These are phyloP conservation scores for Fraxinus platypoda DNA, from an alignment of 305 asterid genomes.

Conservation along the genomic window DNA sequence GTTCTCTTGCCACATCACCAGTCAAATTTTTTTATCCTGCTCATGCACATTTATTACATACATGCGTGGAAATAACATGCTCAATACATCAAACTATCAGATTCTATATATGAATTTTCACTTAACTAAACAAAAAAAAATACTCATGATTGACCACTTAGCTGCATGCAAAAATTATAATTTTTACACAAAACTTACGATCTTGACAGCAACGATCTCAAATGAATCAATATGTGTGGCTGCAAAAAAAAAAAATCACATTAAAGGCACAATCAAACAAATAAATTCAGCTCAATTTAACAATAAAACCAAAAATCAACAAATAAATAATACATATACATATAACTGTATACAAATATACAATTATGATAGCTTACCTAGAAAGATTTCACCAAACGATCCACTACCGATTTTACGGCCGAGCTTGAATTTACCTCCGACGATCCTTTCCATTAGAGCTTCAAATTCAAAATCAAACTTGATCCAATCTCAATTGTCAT, in stretches of 20 bases:
- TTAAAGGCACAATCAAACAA: background rate
- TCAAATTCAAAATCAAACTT: constrained; percentile 17
- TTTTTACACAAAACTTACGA: constrained; percentile 58
- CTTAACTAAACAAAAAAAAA: background rate
- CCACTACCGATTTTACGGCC: constrained; percentile 99
- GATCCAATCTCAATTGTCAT: constrained; percentile 42
- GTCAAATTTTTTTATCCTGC: no score
- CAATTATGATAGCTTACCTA: constrained; percentile 44
- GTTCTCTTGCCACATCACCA: background rate
- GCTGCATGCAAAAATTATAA: constrained; percentile 29
- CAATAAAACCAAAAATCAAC: background rate
- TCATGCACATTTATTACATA: background rate
- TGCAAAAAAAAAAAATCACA: constrained; percentile 32
- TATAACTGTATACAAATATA: background rate
- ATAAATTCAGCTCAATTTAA: constrained; percentile 1
- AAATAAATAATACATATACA: background rate
- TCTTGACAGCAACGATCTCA: constrained; percentile 94
- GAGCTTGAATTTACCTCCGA: constrained; percentile 89
- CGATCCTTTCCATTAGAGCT: constrained; percentile 73
- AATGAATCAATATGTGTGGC: constrained; percentile 85
- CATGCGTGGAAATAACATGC: background rate
- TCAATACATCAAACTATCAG: background rate
- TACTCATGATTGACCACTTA: background rate
- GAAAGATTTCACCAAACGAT: constrained; percentile 89
- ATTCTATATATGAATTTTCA: background rate